These are phyloP conservation scores for Rosa lucieae DNA, from an alignment of 306 rosid genomes.

Conservation along the genomic window DNA sequence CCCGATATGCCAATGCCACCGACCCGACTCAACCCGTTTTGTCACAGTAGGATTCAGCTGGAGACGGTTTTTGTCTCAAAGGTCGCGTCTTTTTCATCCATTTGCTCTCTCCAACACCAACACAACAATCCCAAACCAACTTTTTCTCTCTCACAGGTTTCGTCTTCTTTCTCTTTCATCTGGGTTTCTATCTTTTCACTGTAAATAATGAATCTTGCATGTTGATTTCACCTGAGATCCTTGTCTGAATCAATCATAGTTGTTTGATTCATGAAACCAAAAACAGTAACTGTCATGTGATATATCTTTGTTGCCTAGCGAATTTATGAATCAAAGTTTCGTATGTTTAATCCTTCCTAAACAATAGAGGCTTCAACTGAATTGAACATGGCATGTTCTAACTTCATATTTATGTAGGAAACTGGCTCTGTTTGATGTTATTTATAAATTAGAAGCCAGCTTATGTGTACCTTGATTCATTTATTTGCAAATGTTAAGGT, in stretches of 20 bases:
- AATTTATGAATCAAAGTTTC: neutral
- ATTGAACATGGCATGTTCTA: neutral
- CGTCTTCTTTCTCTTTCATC: neutral
- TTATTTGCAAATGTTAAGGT: neutral
- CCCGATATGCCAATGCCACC: too few species aligned
- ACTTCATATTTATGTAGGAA: neutral
- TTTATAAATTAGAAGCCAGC: neutral
- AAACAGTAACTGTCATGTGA: neutral
- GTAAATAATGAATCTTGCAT: neutral
- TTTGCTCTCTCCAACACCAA: neutral
- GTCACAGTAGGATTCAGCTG: too few species aligned
- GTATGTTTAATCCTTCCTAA: conserved; percentile 13
- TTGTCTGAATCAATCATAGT: neutral
- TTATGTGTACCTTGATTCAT: neutral
- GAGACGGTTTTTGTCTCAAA: too few species aligned
- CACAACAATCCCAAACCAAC: neutral
- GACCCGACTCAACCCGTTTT: too few species aligned
- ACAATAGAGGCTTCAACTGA: neutral
- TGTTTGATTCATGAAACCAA: neutral
- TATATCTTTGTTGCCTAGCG: neutral
- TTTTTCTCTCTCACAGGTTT: neutral
- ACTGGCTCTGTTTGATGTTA: neutral
- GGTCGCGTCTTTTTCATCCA: neutral
- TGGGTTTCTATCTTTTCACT: neutral
- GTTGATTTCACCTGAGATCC: neutral